Evolutionary conservation across 768 basidiomycete genomes (phyloP).

Genomic region (Mrakia hoshinonis): DNA sequence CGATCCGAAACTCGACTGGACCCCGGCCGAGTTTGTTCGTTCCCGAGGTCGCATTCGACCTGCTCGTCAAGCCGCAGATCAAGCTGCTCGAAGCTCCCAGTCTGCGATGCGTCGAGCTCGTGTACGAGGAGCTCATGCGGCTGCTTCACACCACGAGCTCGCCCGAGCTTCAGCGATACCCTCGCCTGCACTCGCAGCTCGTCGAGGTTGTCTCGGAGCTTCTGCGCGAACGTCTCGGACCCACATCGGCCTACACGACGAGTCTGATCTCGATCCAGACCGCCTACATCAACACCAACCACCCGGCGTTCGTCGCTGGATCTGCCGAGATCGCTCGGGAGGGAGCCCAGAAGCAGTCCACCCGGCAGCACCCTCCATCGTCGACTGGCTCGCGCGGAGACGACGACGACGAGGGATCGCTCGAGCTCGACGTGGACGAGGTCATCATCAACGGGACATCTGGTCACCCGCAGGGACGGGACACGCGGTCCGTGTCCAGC

Average conservation of each 20-base stretch:
- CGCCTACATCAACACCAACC: constrained; percentile 98
- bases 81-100: constrained; percentile 90
- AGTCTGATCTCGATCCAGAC: constrained; percentile 94
- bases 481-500: constrained; percentile 65
- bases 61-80: constrained; percentile 96
- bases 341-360: constrained; percentile 12
- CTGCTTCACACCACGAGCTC: constrained; percentile 91
- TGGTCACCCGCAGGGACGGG: constrained; percentile 44
- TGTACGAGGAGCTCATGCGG: constrained; percentile 98
- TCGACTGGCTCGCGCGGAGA: constrained; percentile 46
- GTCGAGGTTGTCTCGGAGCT: constrained; percentile 97
- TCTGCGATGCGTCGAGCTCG: constrained; percentile 89
- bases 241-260: constrained; percentile 92
- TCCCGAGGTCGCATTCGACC: constrained; percentile 91
- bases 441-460: constrained; percentile 23
- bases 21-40: constrained; percentile 93
- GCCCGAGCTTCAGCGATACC: constrained; percentile 86
- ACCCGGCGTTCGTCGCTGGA: constrained; percentile 48
- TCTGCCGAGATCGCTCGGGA: constrained; percentile 29
- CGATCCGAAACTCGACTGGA: constrained; percentile 95
- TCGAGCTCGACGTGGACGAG: constrained; percentile 49
- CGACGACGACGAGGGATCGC: constrained; percentile 49
- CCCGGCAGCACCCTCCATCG: constrained; percentile 5
- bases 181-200: constrained; percentile 79
- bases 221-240: constrained; percentile 85